Evolutionary conservation across 1,139 yeast genomes (phyloP).

Genomic region (Magnusiomyces fungicola): DNA sequence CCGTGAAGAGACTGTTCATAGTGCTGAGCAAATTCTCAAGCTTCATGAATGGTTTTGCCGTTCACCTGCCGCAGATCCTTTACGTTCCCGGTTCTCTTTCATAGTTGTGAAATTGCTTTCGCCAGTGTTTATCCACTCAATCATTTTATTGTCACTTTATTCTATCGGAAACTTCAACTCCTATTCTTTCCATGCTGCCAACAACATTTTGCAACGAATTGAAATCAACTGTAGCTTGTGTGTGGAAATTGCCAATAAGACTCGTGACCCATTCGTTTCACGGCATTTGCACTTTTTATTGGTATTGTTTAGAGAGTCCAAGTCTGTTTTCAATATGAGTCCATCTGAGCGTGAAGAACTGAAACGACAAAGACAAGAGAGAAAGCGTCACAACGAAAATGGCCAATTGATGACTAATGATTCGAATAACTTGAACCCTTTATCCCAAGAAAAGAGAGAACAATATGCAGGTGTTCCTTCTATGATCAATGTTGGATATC

Average conservation of each 20-base stretch:
- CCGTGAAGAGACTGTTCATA: slow-evolving; percentile 26
- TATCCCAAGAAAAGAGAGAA: too few species aligned
- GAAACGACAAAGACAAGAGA: neutral
- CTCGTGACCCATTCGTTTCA: neutral
- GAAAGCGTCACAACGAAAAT: neutral
- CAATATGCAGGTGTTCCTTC: neutral
- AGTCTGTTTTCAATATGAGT: neutral
- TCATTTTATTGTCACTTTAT: neutral
- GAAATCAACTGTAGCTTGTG: neutral
- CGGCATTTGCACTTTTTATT: neutral
- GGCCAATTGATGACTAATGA: too few species aligned
- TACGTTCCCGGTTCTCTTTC: slow-evolving; percentile 12
- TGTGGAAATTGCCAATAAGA: neutral
- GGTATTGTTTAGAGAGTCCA: neutral
- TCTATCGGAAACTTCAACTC: slow-evolving; percentile 1
- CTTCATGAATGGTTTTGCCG: slow-evolving; percentile 28
- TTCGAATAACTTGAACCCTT: too few species aligned
- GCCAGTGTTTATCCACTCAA: slow-evolving; percentile 3
- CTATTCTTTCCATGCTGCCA: slow-evolving; percentile 1
- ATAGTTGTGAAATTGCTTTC: neutral
- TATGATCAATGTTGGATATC: neutral
- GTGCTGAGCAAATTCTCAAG: slow-evolving; percentile 26
- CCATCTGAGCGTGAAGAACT: slow-evolving; percentile 3
- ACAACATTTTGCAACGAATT: neutral
- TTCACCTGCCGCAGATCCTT: slow-evolving; percentile 22